These are phyloP conservation scores for Voacanga thouarsii DNA, from an alignment of 257 asterid genomes.

Conservation along the genomic window DNA sequence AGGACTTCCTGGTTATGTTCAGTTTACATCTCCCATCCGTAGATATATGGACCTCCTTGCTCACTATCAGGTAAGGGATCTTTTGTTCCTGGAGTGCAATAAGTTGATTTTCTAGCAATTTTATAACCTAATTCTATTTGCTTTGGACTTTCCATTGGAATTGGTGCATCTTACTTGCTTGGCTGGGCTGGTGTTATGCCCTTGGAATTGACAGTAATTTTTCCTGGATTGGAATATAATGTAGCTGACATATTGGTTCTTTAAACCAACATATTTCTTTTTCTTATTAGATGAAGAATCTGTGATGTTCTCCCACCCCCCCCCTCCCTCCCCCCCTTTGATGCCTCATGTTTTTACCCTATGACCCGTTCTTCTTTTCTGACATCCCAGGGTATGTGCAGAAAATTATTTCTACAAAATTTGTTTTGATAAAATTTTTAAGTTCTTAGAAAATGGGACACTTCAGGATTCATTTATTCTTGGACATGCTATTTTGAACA, in stretches of 20 bases:
- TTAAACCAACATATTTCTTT: not conserved
- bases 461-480: not conserved
- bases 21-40: slow-evolving; percentile 94
- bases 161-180: too few relatives aligned
- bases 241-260: not conserved
- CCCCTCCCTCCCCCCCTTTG: too few relatives aligned
- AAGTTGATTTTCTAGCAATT: not conserved
- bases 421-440: not conserved
- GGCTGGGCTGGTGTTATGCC: not conserved
- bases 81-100: not conserved
- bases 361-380: not conserved
- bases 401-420: not conserved
- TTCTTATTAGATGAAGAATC: not conserved
- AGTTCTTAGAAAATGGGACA: not conserved
- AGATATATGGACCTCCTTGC: slow-evolving; percentile 95
- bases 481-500: not conserved
- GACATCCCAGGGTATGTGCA: not conserved
- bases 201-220: not conserved
- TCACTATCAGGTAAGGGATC: slow-evolving; percentile 72
- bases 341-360: not conserved
- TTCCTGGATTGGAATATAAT: not conserved
- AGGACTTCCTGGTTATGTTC: slow-evolving; percentile 99
- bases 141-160: not conserved
- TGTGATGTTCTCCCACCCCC: too few relatives aligned
- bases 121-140: not conserved